Conservation (phyloP, 202 grass and related monocot species). For the Schoenoplectus tabernaemontani region DNA sequence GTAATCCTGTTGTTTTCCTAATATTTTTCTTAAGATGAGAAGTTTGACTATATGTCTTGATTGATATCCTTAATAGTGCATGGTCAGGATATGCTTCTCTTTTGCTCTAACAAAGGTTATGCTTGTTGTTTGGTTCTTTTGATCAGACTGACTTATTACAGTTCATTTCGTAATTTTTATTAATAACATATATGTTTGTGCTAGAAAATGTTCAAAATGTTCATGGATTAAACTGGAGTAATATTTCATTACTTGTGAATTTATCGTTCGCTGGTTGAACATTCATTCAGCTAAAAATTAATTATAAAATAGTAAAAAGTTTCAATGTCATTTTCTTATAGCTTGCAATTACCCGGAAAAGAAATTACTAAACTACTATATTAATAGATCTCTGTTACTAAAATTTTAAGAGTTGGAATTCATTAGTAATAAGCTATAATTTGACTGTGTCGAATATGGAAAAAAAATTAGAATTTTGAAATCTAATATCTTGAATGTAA, state of each 20-base stretch:
- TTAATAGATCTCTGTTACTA: background rate
- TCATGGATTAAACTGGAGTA: background rate
- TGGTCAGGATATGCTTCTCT: background rate
- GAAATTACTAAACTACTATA: background rate
- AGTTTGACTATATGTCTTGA: too few species aligned
- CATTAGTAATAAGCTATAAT: background rate
- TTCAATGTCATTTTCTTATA: background rate
- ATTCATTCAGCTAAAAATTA: background rate
- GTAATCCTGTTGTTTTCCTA: background rate
- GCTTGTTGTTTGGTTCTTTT: background rate
- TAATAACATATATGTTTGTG: background rate
- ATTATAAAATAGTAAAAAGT: background rate
- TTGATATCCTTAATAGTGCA: background rate
- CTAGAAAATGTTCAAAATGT: background rate
- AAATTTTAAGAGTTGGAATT: background rate
- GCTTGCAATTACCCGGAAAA: background rate
- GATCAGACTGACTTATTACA: background rate
- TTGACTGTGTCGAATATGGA: background rate
- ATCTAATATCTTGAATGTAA: too few species aligned
- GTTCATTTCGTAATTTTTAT: background rate
- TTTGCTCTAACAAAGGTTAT: background rate
- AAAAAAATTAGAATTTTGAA: too few species aligned
- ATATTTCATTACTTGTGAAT: background rate
- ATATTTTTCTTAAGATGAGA: too few species aligned
- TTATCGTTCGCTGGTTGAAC: background rate